These are phyloP conservation scores for Solioccasus polychromus DNA, from an alignment of 768 basidiomycete species.

Conservation along the genomic window DNA sequence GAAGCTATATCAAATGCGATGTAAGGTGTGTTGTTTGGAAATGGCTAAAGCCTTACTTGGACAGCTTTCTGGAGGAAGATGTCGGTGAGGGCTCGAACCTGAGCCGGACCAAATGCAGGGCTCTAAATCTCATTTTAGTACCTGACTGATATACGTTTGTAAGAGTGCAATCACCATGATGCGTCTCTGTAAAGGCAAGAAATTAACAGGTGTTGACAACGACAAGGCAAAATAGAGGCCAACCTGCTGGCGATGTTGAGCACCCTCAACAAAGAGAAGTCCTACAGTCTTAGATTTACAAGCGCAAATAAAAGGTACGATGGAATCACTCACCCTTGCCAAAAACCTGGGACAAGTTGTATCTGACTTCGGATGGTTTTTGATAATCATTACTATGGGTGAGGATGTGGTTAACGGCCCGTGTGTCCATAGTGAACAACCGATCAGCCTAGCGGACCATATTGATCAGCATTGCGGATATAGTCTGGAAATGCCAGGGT, in stretches of 20 bases:
- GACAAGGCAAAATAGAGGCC: neutral
- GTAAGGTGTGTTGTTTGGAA: neutral
- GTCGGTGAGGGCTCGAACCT: constrained; percentile 53
- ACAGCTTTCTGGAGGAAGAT: constrained; percentile 58
- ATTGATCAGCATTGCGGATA: neutral
- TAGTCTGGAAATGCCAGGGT: neutral
- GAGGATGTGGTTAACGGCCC: constrained; percentile 6
- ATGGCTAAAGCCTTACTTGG: constrained; percentile 31
- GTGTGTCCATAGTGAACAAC: constrained; percentile 3
- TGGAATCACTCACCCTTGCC: neutral
- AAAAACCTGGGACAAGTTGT: neutral
- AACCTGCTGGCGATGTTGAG: constrained; percentile 38
- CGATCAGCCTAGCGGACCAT: neutral
- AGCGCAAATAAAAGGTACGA: neutral
- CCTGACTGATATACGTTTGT: neutral
- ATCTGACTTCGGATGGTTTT: neutral
- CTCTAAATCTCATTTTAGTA: constrained; percentile 35
- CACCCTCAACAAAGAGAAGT: constrained; percentile 6
- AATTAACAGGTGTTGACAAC: neutral
- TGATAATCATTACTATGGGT: neutral
- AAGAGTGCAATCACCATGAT: constrained; percentile 23
- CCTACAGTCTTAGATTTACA: neutral
- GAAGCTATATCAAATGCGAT: constrained; percentile 26
- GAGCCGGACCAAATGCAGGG: constrained; percentile 61
- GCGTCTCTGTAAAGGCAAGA: constrained; percentile 4